Evolutionary conservation across 306 rosid species (phyloP).

Genomic region (Cucurbita pepo): DNA sequence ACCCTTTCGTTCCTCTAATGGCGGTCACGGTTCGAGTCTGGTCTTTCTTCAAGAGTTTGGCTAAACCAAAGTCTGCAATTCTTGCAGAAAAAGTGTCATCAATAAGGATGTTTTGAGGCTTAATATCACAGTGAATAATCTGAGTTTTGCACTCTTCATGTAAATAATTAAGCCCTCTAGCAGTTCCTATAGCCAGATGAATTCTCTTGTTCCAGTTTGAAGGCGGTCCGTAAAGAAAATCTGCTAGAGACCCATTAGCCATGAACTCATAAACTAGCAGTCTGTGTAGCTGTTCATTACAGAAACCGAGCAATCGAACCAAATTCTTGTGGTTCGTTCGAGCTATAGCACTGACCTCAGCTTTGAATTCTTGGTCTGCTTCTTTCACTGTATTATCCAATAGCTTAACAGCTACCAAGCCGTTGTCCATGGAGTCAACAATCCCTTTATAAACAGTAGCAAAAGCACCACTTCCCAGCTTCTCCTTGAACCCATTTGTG

Average conservation of each 20-base stretch:
- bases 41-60: not conserved
- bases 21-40: not conserved
- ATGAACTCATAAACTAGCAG: constrained; percentile 18
- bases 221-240: constrained; percentile 2
- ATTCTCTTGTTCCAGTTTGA: constrained; percentile 12
- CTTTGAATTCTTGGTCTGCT: constrained; percentile 24
- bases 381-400: constrained; percentile 16
- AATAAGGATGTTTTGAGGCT: not conserved
- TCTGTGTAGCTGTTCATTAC: constrained; percentile 11
- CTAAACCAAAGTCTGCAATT: not conserved
- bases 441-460: constrained; percentile 19
- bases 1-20: not conserved
- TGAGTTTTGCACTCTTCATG: not conserved
- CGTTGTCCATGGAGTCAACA: not conserved
- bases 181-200: not conserved
- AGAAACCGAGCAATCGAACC: constrained; percentile 8
- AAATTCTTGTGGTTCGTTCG: constrained; percentile 21
- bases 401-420: constrained; percentile 29
- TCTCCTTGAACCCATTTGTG: constrained; percentile 16
- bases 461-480: constrained; percentile 16
- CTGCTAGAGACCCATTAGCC: constrained; percentile 12
- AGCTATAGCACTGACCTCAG: constrained; percentile 16
- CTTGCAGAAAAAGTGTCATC: not conserved
- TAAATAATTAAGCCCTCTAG: not conserved
- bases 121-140: not conserved